A percentile compares a stretch with the other conserved stretches of the same genome.
These are phyloP conservation scores for Mycena amicta DNA, from an alignment of 768 basidiomycete genomes.

Conservation along the genomic window DNA sequence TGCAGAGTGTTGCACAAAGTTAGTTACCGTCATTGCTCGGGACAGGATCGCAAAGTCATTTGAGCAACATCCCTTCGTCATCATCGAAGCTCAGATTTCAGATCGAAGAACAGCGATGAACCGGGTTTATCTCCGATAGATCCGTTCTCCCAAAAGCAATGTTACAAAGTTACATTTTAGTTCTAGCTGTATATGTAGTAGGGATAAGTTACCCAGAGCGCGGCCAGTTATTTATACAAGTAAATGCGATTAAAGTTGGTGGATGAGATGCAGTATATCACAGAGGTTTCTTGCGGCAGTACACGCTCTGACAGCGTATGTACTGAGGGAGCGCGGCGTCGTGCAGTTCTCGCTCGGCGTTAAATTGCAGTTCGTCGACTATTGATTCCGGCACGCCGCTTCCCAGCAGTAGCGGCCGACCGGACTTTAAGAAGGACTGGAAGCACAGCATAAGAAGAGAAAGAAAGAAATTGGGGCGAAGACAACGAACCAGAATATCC, in stretches of 20 bases:
- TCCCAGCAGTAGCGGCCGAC: constrained; percentile 68
- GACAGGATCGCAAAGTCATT: too few relatives aligned
- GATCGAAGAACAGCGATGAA: too few relatives aligned
- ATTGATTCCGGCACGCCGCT: constrained; percentile 57
- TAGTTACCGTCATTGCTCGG: too few relatives aligned
- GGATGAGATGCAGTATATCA: not conserved
- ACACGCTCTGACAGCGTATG: constrained; percentile 61
- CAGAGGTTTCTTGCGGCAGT: constrained; percentile 47
- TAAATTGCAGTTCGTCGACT: constrained; percentile 55
- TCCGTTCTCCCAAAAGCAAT: too few relatives aligned
- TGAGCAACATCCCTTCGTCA: too few relatives aligned
- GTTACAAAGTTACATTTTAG: too few relatives aligned
- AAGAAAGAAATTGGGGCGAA: not conserved
- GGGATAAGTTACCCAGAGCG: not conserved
- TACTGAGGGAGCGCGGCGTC: constrained; percentile 50
- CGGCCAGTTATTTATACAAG: not conserved
- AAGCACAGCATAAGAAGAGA: not conserved
- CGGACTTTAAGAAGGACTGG: constrained; percentile 67
- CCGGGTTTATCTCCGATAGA: too few relatives aligned
- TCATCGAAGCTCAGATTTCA: too few relatives aligned
- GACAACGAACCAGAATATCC: constrained; percentile 53
- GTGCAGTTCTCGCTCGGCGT: constrained; percentile 54
- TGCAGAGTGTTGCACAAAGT: too few relatives aligned
- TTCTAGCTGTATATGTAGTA: not conserved
- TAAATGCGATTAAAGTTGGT: not conserved